Base-by-base conservation (phyloP, 306 rosid species). In the Mimosa bimucronata region DNA sequence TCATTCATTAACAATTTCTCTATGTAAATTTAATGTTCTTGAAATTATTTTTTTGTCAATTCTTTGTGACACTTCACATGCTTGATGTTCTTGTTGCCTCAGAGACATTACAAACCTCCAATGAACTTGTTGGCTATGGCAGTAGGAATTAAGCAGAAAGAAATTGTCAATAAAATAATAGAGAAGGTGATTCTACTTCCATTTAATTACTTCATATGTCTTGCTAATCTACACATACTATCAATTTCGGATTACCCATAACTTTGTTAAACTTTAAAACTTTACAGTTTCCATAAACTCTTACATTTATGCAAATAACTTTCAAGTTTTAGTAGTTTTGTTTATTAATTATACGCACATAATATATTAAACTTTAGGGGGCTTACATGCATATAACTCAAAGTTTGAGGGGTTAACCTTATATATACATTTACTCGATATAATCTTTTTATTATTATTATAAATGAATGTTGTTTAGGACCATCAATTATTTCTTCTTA, bases 101-200 rank as follows among this genome's bases (percentile, higher is more conserved):
- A 94, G 94, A 77, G 29, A 64, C 77, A 46, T 71, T 76, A 84
- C 28, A 88, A 73, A 57, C 84, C 42, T 76, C 85, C 94, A 15
- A 69, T 71, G 88, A 76, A 29, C 30, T 76, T 76, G 44, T 13
- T 76, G 79, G 79, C 79, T 6, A 61, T 76, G 48, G 66, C 72
- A 16, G 79, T 62, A 2, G 79, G 79, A 42, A 76, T 76, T 15
- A 62, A 76, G 29, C 79, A 76, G 21, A 76, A 76, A 76, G 61
- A 42, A 76, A 6, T 44, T 8, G 79, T 64, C 19, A 62, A 62
- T 76, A 76, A 62, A 76, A 76, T 76, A 44, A 55, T 76, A 29
- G 74, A 86, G 73, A 76, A 76, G 79, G 79, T 76, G 44, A 62
- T 61, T 19, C n/a, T 52, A 0, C 25, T 5, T 19, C 60, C 10